Evolutionary conservation across 371 early-diverging fungal species (phyloP).

Genomic region (Conidiobolus incongruus): DNA sequence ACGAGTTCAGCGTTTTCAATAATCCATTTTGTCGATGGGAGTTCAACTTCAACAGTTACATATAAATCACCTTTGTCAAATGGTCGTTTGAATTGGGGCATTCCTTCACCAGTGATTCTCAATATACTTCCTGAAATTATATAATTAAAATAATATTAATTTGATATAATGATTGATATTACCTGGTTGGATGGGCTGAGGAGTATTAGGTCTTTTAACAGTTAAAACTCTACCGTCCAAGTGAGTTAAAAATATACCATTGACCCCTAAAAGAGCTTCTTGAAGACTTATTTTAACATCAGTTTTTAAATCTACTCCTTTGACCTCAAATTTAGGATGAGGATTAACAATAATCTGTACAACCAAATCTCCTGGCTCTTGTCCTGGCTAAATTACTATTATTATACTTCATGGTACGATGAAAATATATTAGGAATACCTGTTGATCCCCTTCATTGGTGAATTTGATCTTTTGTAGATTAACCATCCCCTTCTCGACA

Average conservation of each 20-base stretch:
- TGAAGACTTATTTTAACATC: constrained; percentile 32
- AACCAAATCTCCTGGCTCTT: constrained; percentile 36
- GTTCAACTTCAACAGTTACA: constrained; percentile 70
- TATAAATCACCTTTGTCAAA: constrained; percentile 53
- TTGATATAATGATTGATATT: constrained; percentile 2
- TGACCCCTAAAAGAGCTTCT: constrained; percentile 34
- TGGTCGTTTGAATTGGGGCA: constrained; percentile 48
- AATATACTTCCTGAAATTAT: constrained; percentile 22
- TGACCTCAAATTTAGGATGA: constrained; percentile 38
- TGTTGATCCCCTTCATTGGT: constrained; percentile 51
- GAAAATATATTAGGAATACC: constrained; percentile 9
- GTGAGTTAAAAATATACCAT: constrained; percentile 13
- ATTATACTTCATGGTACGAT: constrained; percentile 5
- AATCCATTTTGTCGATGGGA: constrained; percentile 45
- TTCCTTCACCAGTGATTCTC: constrained; percentile 41
- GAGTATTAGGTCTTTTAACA: constrained; percentile 22
- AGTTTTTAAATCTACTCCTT: constrained; percentile 31
- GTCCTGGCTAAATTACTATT: constrained; percentile 12
- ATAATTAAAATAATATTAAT: neutral
- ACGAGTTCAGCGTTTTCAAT: neutral
- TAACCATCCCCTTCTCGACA: constrained; percentile 64
- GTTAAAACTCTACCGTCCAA: constrained; percentile 43
- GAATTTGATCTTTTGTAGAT: constrained; percentile 54
- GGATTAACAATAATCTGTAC: constrained; percentile 50
- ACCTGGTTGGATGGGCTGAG: constrained; percentile 46